These are phyloP conservation scores for Nakataea oryzae DNA, from an alignment of 2,329 filamentous ascomycete genomes.

Conservation along the genomic window DNA sequence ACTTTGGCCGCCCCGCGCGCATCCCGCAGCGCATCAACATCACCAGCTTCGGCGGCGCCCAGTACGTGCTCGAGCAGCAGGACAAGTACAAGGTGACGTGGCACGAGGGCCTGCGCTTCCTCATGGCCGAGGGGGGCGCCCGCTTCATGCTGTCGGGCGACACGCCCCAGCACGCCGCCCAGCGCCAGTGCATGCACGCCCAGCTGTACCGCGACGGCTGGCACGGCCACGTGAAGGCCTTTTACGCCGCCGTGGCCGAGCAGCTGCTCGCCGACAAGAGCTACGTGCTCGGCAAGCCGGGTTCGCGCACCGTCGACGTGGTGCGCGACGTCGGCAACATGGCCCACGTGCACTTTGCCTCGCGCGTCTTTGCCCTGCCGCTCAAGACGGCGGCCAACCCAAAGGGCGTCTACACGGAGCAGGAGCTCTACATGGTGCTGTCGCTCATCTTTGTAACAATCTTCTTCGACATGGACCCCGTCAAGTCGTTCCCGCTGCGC, in stretches of 20 bases:
- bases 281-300: constrained; percentile 40
- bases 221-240: constrained; percentile 50
- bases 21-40: constrained; percentile 42
- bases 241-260: constrained; percentile 53
- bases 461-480: constrained; percentile 56
- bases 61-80: constrained; percentile 49
- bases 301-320: constrained; percentile 58
- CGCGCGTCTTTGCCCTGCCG: constrained; percentile 53
- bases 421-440: constrained; percentile 51
- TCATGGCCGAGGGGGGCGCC: constrained; percentile 44
- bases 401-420: constrained; percentile 44
- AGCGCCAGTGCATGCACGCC: constrained; percentile 42
- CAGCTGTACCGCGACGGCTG: constrained; percentile 54
- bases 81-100: constrained; percentile 55
- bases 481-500: constrained; percentile 54
- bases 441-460: constrained; percentile 55
- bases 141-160: constrained; percentile 49
- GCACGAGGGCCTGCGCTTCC: constrained; percentile 50
- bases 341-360: constrained; percentile 52
- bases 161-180: constrained; percentile 32
- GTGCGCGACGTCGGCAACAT: constrained; percentile 61
- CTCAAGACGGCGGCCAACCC: constrained; percentile 53
- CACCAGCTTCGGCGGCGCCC: constrained; percentile 49
- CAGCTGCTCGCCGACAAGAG: constrained; percentile 54
- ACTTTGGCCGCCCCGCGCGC: constrained; percentile 50